phyloP scores from a whole-genome alignment of 257 asterid genomes.

The Catharanthus roseus region DNA sequence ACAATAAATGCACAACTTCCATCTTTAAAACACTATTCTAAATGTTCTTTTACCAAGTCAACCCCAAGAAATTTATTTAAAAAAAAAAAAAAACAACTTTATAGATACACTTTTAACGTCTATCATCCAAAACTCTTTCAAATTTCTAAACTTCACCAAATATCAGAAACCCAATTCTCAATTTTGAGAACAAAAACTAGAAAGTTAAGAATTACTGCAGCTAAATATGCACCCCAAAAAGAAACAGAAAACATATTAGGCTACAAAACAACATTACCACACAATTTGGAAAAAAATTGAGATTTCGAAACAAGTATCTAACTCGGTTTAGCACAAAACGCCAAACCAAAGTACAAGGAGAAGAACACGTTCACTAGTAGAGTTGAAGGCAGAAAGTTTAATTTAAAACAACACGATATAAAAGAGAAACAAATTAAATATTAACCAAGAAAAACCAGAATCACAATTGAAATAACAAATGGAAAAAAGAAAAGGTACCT shows the following conservation, averaged over 20 bases:
- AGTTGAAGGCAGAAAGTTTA: too few species aligned
- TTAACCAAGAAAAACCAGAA: background rate
- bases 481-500: slow-evolving; percentile 31
- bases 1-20: background rate
- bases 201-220: background rate
- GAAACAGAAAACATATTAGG: too few species aligned
- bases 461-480: background rate
- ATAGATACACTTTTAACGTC: background rate
- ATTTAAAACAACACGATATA: background rate
- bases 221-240: too few species aligned
- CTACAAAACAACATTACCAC: background rate
- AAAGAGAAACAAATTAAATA: background rate
- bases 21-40: background rate
- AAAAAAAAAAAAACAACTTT: slow-evolving; percentile 1
- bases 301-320: background rate
- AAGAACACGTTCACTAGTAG: background rate
- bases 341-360: background rate
- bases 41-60: background rate
- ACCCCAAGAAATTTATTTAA: background rate
- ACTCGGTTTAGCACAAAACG: background rate
- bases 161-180: background rate
- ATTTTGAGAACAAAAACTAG: background rate
- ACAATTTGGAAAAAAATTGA: background rate
- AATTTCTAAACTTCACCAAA: background rate
- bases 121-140: background rate